Evolutionary conservation across 345 rosid species (phyloP), one percentile per base, ranked within the genome.

Genomic region (Citrus reticulata): DNA sequence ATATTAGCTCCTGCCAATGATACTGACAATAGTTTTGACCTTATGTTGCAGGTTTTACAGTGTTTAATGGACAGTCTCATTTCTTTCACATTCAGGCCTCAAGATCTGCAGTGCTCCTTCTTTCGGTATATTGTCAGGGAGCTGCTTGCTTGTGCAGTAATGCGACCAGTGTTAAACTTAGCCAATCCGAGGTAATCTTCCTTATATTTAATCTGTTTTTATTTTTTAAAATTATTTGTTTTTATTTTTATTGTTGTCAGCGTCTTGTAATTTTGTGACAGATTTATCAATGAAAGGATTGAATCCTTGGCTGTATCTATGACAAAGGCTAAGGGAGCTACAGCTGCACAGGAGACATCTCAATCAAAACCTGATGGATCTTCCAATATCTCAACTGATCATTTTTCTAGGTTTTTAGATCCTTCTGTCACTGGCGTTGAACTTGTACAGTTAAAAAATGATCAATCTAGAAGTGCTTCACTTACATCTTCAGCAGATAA

Each of bases 241-340:
- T 32, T 10, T 39, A 39, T 81, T 51, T 57, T 74, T 83, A 20
- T 49, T 75, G 27, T 66, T 81, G 66, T 75, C 68, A 39, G 72
- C 78, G 58, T 77, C 74, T 61, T 78, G 65, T 60, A 29, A 65
- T 55, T 76, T 74, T 59, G 54, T 82, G 62, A 84, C 88, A 97
- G 99, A 87, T 94, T 97, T 82, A 87, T 97, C 73, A 97, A 97
- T 75, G 98, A 91, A 85, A 93, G 93, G 86, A 97, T 97, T 32
- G 99, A 94, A 80, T 88, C 84, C 79, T 81, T 90, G 40, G 90
- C 89, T 81, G 81, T 89, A 63, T 86, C 95, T 77, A 84, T 63
- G 85, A 79, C 63, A 68, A 97, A 92, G 89, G 86, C 86, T 80
- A 90, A 84, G 82, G 87, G 84, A 78, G 63, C 84, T 73, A 80